Base-by-base conservation (phyloP, 2,329 filamentous ascomycete species). In the Diplodia sapinea region DNA sequence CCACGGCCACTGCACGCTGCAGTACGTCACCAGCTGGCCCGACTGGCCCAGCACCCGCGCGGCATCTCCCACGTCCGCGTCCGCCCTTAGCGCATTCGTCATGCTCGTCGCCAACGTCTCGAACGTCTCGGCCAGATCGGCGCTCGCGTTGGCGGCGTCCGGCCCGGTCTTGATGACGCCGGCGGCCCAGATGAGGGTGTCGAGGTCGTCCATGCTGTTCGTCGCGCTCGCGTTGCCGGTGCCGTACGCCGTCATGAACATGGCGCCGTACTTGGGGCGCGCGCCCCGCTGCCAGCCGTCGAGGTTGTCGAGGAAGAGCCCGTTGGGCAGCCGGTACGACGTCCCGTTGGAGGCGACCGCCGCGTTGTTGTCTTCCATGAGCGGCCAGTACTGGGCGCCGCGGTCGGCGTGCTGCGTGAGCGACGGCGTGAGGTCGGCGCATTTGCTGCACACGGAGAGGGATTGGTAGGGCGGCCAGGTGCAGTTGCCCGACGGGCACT, bases 401-500 rank as follows among this genome's bases (percentile, higher is more conserved):
- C 2, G 8, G 20, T 62, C 57, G 4, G 59, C 5, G 26, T 36
- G 9, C 13, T 26, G n/a, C 7, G 26, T 4, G 4, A 63, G 26
- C 3, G 43, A 50, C 0, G 59, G 40, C 4, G 43, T 23, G 7
- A 63, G 23, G 29, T 51, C n/a, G 29, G 33, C 40, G 29, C 59
- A 63, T 8, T 20, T 36, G 65, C 68, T 70, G 52, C 64, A 70
- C 23, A 68, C 52, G 4, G 64, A 64, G 26, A 71, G 40, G 1
- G 70, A 68, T 13, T 62, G 15, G 54, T 57, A 38, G 5, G 55
- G 3, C 0, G 33, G 49, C 68, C 68, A 69, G 1, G 68, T 69
- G 56, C 67, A 70, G 23, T 70, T 70, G 8, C 68, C 68, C 26
- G 70, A 68, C 0, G 70, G 66, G 40, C 70, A 70, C 8, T 9